A percentile compares a stretch with the other conserved stretches of the same genome.
These are phyloP conservation scores for Staphylotrichum longicolle DNA, from an alignment of 495 filamentous ascomycete genomes.

Conservation along the genomic window DNA sequence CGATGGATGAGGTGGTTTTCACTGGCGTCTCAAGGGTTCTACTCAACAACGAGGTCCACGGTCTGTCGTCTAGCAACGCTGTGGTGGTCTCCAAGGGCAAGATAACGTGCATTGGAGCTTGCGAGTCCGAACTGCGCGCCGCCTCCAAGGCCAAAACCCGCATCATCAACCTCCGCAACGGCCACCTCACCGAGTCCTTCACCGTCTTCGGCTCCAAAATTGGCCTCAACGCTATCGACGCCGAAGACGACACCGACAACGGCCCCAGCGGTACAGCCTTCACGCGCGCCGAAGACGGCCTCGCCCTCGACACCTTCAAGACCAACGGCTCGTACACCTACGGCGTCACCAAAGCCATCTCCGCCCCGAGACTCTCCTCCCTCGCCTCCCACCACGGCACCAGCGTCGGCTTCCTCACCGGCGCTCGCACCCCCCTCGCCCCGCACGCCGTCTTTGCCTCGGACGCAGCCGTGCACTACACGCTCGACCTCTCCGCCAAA, in stretches of 20 bases:
- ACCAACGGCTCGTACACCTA: slow-evolving; percentile 41
- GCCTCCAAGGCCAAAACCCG: slow-evolving; percentile 30
- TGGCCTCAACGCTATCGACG: slow-evolving; percentile 57
- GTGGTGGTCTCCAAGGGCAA: slow-evolving; percentile 47
- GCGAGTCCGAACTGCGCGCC: slow-evolving; percentile 36
- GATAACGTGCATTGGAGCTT: slow-evolving; percentile 50
- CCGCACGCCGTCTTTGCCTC: slow-evolving; percentile 39
- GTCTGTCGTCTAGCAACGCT: slow-evolving; percentile 25
- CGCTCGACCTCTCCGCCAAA: slow-evolving; percentile 37
- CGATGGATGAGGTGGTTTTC: slow-evolving; percentile 44
- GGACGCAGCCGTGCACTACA: slow-evolving; percentile 49
- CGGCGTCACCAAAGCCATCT: slow-evolving; percentile 49
- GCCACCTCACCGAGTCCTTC: slow-evolving; percentile 55
- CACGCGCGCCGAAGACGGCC: slow-evolving; percentile 47
- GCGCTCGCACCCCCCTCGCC: slow-evolving; percentile 34
- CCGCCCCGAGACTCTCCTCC: slow-evolving; percentile 39
- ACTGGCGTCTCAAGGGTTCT: slow-evolving; percentile 48
- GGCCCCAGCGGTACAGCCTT: slow-evolving; percentile 39
- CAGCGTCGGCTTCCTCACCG: slow-evolving; percentile 48
- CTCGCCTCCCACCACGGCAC: slow-evolving; percentile 43
- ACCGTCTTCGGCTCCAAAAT: slow-evolving; percentile 53
- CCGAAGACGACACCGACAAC: slow-evolving; percentile 50
- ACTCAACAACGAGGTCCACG: slow-evolving; percentile 18
- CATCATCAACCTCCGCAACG: slow-evolving; percentile 52
- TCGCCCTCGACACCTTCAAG: slow-evolving; percentile 47